Base-by-base conservation (phyloP, 2,329 filamentous ascomycete species). In the Sporothrix brasiliensis region DNA sequence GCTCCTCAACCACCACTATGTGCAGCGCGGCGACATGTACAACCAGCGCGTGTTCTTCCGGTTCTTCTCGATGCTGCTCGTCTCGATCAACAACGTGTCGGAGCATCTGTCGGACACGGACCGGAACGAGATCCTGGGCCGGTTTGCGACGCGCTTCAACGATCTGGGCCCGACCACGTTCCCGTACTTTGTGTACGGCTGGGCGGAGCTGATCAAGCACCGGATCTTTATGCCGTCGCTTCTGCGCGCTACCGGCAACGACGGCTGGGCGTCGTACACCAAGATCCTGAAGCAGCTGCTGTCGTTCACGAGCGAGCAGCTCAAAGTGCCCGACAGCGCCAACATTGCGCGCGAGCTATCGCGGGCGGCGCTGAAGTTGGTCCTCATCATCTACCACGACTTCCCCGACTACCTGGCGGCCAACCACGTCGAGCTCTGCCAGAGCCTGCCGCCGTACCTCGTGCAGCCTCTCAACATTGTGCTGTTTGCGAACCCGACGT, bases 391-490 rank as follows among this genome's bases (percentile, higher is more conserved):
- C 68, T 92, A 97, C 75, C 95, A 98, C 77, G 95, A 99, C 79
- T 98, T 93, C 80, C 92, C 94, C 0, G 93, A 97, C 70, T 99
- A 97, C 79, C 82, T 99, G 54, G 91, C 92, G 6, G 92, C 94
- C 75, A 93, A 97, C 78, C 92, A 97, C 77, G 88, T 92, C 74
- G 88, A 89, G 74, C 87, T 99, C 68, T 93, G 91, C 81, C 90
- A 91, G 75, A 89, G 88, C 76, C 91, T 98, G 71, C 92, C 94
- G 1, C 87, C 89, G 67, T 91, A 95, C 76, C 95, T 92, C 80
- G 89, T 90, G 19, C 95, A 98, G 79, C 84, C 97, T 68, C 89
- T 94, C 74, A 97, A 98, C 77, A 85, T 97, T 69, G 89, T 99
- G 68, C 85, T 98, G 73, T 91, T 91, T 73, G 93, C 94, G 9